Base-by-base conservation (phyloP, 2,329 filamentous ascomycete genomes). In the Gliomastix tumulicola region DNA sequence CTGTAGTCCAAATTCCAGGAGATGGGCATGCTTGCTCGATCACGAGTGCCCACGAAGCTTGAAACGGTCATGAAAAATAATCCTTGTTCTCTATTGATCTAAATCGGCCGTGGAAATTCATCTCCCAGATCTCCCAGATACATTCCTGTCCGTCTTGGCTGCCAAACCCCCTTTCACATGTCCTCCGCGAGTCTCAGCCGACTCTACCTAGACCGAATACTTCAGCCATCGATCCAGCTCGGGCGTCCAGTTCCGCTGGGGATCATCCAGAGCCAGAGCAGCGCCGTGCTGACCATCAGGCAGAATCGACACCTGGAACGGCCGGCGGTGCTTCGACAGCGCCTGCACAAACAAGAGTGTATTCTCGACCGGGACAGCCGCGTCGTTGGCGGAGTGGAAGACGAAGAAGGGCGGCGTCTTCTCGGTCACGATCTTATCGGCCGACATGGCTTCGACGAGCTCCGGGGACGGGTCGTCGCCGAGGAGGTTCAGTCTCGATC, bases 371-470 rank as follows among this genome's bases (percentile, higher is more conserved):
- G 48, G 41, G 12, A 56, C 54, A 6, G 21, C 17, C 2, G 23
- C 38, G 30, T 55, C 53, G 33, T 56, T 51, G 31, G 51, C 42
- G 3, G 53, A 53, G 40, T 57, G 54, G 40, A 58, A 60, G n/a
- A 56, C 20, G 44, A 63, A 62, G 5, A 51, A 55, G 21, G 57
- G 55, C 40, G 49, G 57, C 41, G 50, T 51, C 13, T 35, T 25
- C 6, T 20, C 38, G 7, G 39, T 40, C 3, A 57, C 50, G 8
- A 38, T 45, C 17, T 46, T 49, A 40, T 55, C 46, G 10, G 53
- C 50, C 7, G 44, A 50, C 39, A 53, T 41, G 15, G 31, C 20
- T 4, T 32, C 27, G 7, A 44, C 36, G 37, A 44, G 37, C 22
- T 45, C 45, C 7, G 37, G 32, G n/a, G 37, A 36, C 12, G 46